Evolutionary conservation across 2,329 filamentous ascomycete species (phyloP), one percentile per base, ranked within the genome.

Genomic region (Aspergillus piperis): DNA sequence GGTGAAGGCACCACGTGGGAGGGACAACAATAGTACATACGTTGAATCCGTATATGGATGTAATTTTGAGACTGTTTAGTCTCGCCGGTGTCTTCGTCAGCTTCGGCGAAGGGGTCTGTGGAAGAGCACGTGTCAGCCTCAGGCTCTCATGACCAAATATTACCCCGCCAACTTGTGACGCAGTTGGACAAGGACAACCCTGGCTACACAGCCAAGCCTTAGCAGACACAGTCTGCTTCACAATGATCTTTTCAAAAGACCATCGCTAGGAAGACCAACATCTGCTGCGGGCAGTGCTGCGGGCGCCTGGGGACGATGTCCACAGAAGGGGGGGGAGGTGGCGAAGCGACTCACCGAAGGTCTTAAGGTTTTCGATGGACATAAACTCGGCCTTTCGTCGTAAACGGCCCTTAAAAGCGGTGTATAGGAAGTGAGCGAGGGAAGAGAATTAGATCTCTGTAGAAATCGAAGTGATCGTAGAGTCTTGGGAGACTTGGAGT

Each of bases 71-170:
- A 88, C 86, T 95, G 90, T 83, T 95, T 95, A 79, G 88, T 90
- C 84, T 96, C 91, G 86, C 92, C 93, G 81, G 90, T 92, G 82
- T 96, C 93, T 89, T 97, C 94, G 91, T 97, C 95, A 88, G 93
- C 95, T 91, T 98, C 95, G 90, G 95, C 95, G 92, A 99, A 99
- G 90, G 95, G 95, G 90, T 99, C 95, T 97, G 77, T 72, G 62
- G 62, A 64, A 64, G 63, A 64, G 60, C 62, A 66, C 54, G 64
- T 71, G 73, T 77, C 68, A 76, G 73, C 69, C 63, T 71, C 57
- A 68, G 66, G 64, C 64, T 62, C 48, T 62, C 48, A 54, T 66
- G 64, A 67, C 60, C 62, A 66, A 61, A 71, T 68, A 64, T 64
- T 77, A 77, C 76, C 76, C 75, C 76, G 73, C 76, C 66, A 66